Percentiles rank a stretch among this genome's conserved stretches.
Conservation (phyloP, 1,284 basidiomycete genomes). For the Pisolithus thermaeus region DNA sequence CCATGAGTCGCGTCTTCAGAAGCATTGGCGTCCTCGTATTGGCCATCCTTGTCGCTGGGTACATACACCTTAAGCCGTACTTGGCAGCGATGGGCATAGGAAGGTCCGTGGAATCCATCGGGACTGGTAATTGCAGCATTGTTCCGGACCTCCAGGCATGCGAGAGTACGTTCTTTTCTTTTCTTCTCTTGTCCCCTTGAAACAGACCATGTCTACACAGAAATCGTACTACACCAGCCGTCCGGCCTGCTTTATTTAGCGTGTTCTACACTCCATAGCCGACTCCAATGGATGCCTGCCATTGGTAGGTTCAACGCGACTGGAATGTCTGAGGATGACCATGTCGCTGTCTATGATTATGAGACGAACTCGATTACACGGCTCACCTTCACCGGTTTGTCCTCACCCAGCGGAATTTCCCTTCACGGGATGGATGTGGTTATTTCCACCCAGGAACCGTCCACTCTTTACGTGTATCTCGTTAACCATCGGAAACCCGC, state of each 20-base stretch:
- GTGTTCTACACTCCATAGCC: conserved; percentile 51
- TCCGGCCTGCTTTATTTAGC: conserved; percentile 64
- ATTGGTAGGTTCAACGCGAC: conserved; percentile 39
- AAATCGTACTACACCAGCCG: conserved; percentile 49
- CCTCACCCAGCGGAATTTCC: conserved; percentile 41
- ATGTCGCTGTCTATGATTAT: conserved; percentile 59
- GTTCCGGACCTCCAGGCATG: conserved; percentile 56
- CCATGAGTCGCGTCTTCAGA: conserved; percentile 8
- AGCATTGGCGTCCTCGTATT: conserved; percentile 24
- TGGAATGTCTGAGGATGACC: conserved; percentile 43
- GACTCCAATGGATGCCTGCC: conserved; percentile 54
- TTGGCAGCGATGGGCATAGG: conserved; percentile 38
- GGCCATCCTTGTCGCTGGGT: conserved; percentile 12
- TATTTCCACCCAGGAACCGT: conserved; percentile 41
- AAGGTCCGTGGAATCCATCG: conserved; percentile 37
- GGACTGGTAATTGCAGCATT: conserved; percentile 42
- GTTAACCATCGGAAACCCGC: conserved; percentile 58
- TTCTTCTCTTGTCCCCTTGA: conserved; percentile 1
- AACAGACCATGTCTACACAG: conserved; percentile 26
- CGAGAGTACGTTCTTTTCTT: conserved; percentile 45
- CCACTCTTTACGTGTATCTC: conserved; percentile 58
- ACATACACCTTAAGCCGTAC: conserved; percentile 40
- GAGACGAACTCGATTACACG: conserved; percentile 39
- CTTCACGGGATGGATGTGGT: conserved; percentile 73
- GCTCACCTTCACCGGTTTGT: conserved; percentile 39